phyloP scores from a whole-genome alignment of 2,329 filamentous ascomycete genomes.

The Bipolaris cookei region DNA sequence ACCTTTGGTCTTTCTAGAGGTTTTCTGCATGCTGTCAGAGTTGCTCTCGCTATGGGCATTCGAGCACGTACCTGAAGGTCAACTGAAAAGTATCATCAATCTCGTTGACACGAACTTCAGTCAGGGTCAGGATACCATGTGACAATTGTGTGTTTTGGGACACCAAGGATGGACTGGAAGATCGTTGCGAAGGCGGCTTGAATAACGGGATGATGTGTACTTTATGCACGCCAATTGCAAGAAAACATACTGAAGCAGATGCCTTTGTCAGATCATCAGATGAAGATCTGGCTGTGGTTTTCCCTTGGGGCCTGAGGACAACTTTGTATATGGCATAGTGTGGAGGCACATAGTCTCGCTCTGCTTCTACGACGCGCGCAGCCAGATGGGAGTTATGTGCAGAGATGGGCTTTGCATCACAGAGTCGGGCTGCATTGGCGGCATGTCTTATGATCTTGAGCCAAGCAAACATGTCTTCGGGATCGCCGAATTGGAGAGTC shows the following conservation, averaged over 20 bases:
- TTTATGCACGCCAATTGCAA: constrained; percentile 72
- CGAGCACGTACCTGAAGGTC: constrained; percentile 61
- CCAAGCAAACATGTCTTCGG: constrained; percentile 70
- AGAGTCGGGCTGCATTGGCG: constrained; percentile 61
- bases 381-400: constrained; percentile 67
- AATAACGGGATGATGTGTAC: constrained; percentile 71
- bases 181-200: constrained; percentile 61
- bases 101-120: constrained; percentile 64
- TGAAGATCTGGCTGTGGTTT: constrained; percentile 63
- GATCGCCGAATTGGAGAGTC: constrained; percentile 68
- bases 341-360: constrained; percentile 71
- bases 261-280: constrained; percentile 71
- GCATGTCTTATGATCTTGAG: constrained; percentile 66
- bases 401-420: constrained; percentile 62
- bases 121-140: constrained; percentile 68
- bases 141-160: constrained; percentile 60
- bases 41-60: neutral
- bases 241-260: constrained; percentile 69
- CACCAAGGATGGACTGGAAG: constrained; percentile 61
- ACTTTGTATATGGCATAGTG: constrained; percentile 73
- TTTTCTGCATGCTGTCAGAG: constrained; percentile 46
- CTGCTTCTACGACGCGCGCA: constrained; percentile 66
- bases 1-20: constrained; percentile 63
- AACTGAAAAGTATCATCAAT: constrained; percentile 71
- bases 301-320: constrained; percentile 66